Conservation (phyloP, 2,329 filamentous ascomycete genomes). For the Teratosphaeria epicoccoides region DNA sequence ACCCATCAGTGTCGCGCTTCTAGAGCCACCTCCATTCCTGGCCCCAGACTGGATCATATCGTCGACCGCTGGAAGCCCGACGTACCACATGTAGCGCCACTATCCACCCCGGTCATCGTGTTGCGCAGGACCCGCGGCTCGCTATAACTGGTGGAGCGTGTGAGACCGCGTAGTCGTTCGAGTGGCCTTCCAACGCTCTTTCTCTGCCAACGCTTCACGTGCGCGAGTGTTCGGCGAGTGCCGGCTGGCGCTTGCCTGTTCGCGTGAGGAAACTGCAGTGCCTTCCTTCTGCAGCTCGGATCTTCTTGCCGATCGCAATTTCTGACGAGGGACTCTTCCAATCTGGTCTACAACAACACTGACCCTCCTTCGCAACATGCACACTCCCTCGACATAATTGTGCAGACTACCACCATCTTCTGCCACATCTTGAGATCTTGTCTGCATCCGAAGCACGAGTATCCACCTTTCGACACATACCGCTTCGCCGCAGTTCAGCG, state of each 20-base stretch:
- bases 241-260: neutral
- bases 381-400: neutral
- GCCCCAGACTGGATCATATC: too few species aligned
- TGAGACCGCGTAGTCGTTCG: neutral
- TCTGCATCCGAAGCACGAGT: neutral
- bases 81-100: too few species aligned
- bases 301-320: neutral
- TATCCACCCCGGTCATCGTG: too few species aligned
- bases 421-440: neutral
- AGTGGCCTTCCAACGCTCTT: neutral
- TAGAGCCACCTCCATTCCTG: too few species aligned
- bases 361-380: neutral
- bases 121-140: too few species aligned
- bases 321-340: neutral
- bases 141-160: too few species aligned
- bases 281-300: neutral
- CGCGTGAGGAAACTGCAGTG: neutral
- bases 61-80: too few species aligned
- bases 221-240: neutral
- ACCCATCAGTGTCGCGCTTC: too few species aligned
- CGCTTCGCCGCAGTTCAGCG: constrained; percentile 1
- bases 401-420: neutral
- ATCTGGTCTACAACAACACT: neutral
- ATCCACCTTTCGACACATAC: neutral
- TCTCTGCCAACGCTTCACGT: neutral